These are phyloP conservation scores for Ganoderma sinense DNA, from an alignment of 1,284 basidiomycete species.

Conservation along the genomic window DNA sequence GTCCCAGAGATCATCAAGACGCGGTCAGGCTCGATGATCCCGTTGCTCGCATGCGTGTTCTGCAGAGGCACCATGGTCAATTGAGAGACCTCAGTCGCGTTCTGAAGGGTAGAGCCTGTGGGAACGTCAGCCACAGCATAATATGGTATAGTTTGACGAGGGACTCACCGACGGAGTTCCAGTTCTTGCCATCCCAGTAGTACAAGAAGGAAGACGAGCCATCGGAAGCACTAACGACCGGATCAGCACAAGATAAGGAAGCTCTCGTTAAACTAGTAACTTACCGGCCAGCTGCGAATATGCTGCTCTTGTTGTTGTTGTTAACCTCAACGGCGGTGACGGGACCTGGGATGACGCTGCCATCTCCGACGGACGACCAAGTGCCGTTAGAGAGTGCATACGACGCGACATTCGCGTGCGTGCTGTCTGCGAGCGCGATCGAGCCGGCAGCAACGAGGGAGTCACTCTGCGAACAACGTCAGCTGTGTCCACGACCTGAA, in stretches of 20 bases:
- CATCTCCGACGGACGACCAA: conserved; percentile 79
- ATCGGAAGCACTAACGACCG: conserved; percentile 47
- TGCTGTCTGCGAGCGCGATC: conserved; percentile 59
- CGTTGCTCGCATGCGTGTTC: conserved; percentile 72
- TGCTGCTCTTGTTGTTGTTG: conserved; percentile 79
- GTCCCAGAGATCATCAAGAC: conserved; percentile 92
- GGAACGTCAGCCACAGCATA: background rate
- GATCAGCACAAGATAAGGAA: background rate
- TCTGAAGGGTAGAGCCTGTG: conserved; percentile 61
- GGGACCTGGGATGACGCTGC: conserved; percentile 81
- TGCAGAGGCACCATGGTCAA: conserved; percentile 91
- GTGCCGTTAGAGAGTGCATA: conserved; percentile 81
- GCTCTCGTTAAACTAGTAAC: conserved; percentile 31
- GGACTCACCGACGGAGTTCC: conserved; percentile 69
- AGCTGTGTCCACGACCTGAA: background rate
- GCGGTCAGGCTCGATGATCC: conserved; percentile 84
- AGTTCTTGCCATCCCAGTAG: conserved; percentile 83
- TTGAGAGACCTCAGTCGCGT: conserved; percentile 76
- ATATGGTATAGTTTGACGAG: background rate
- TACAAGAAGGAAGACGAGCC: conserved; percentile 75
- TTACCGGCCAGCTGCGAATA: conserved; percentile 90
- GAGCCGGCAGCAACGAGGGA: conserved; percentile 78
- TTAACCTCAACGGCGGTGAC: conserved; percentile 91
- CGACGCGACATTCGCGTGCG: conserved; percentile 55
- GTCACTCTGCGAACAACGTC: conserved; percentile 52